phyloP scores from a whole-genome alignment of 768 basidiomycete species.

The Boletus huronensis region DNA sequence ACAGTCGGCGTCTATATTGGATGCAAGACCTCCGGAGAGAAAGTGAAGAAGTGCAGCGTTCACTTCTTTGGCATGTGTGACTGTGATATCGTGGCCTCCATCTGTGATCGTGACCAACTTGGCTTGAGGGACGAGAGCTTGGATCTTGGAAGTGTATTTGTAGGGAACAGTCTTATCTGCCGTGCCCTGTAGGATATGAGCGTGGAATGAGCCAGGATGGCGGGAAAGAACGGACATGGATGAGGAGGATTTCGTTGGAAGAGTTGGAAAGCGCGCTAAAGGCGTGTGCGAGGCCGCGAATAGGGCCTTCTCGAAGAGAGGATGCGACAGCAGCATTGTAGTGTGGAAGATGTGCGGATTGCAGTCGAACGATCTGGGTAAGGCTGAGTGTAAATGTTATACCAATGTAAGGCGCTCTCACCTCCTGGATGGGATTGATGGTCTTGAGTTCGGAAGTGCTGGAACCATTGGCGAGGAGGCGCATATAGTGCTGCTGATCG shows the following conservation, averaged over 20 bases:
- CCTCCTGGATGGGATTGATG: constrained; percentile 43
- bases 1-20: neutral
- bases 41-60: constrained; percentile 28
- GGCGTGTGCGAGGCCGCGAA: constrained; percentile 55
- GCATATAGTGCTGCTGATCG: constrained; percentile 45
- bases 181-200: constrained; percentile 26
- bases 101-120: constrained; percentile 28
- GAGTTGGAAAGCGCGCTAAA: constrained; percentile 51
- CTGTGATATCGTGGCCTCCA: constrained; percentile 31
- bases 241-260: constrained; percentile 51
- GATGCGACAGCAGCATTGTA: constrained; percentile 78
- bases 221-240: constrained; percentile 47
- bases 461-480: constrained; percentile 43
- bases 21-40: constrained; percentile 14
- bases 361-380: constrained; percentile 64
- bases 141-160: constrained; percentile 31
- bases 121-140: constrained; percentile 28
- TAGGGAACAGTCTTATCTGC: constrained; percentile 34
- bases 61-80: constrained; percentile 33
- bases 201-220: neutral
- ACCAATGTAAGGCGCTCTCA: constrained; percentile 10
- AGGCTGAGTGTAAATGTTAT: neutral
- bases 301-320: constrained; percentile 66
- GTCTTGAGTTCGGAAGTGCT: constrained; percentile 13
- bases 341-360: constrained; percentile 71